Conservation (phyloP, 2,329 filamentous ascomycete genomes). For the Cladosporium sphaerospermum region DNA sequence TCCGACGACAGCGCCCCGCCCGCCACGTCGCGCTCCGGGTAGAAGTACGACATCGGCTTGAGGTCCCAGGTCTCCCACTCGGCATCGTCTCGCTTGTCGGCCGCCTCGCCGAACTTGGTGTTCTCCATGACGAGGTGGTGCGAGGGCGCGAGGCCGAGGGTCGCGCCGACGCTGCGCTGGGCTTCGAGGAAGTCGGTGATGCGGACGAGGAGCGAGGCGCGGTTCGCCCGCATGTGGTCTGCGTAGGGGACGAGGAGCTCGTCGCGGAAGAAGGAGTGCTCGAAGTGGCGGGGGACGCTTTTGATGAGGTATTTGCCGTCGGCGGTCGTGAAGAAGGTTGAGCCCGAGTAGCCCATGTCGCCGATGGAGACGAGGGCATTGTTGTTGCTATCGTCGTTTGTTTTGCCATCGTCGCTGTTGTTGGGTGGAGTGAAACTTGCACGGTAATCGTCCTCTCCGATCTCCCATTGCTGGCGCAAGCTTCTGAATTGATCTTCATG, state of each 20-base stretch:
- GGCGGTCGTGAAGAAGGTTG: conserved; percentile 65
- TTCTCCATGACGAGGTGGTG: conserved; percentile 79
- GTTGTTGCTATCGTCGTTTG: conserved; percentile 13
- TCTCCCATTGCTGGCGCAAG: conserved; percentile 49
- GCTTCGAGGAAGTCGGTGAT: conserved; percentile 65
- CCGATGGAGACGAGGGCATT: conserved; percentile 51
- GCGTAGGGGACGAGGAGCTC: conserved; percentile 61
- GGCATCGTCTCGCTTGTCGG: conserved; percentile 30
- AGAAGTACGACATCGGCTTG: conserved; percentile 70
- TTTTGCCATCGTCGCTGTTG: conserved; percentile 29
- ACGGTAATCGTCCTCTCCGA: conserved; percentile 50
- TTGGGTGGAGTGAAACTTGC: conserved; percentile 42
- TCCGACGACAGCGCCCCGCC: conserved; percentile 57
- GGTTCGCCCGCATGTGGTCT: conserved; percentile 55
- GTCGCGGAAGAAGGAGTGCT: conserved; percentile 63
- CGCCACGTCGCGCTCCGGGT: conserved; percentile 65
- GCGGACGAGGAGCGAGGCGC: conserved; percentile 58
- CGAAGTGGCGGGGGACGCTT: conserved; percentile 62
- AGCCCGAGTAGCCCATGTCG: conserved; percentile 68
- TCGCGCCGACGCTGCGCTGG: conserved; percentile 51
- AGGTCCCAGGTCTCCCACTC: conserved; percentile 68
- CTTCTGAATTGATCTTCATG: conserved; percentile 45
- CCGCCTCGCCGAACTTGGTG: conserved; percentile 55
- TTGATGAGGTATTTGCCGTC: conserved; percentile 66
- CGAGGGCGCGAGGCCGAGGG: conserved; percentile 56